phyloP scores from a whole-genome alignment of 208 protist species.

The Crithidia acanthocephali region DNA sequence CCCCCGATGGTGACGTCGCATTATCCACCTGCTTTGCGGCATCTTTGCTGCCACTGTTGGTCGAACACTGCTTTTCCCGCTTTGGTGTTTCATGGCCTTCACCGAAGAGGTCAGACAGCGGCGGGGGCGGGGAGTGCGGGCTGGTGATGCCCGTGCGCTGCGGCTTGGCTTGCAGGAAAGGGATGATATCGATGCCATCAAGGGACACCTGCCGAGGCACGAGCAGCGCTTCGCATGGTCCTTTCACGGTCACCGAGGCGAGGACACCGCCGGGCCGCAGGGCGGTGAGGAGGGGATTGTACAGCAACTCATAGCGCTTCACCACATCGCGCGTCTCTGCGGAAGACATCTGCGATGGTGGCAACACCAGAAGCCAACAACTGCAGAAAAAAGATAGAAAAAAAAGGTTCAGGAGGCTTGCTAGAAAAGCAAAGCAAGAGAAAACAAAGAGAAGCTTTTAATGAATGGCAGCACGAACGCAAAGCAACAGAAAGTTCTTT shows the following conservation, averaged over 20 bases:
- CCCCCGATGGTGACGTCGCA: neutral
- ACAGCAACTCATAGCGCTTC: constrained; percentile 37
- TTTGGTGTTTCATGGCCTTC: constrained; percentile 2
- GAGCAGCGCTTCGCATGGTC: constrained; percentile 57
- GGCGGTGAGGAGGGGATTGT: constrained; percentile 56
- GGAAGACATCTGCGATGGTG: constrained; percentile 21
- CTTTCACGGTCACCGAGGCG: constrained; percentile 17
- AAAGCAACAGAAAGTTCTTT: constrained; percentile 19
- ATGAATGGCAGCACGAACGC: neutral
- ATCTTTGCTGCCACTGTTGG: neutral
- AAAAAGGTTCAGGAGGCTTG: constrained; percentile 11
- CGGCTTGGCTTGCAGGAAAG: constrained; percentile 32
- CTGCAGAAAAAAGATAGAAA: constrained; percentile 3
- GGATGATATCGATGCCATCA: constrained; percentile 26
- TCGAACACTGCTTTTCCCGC: neutral
- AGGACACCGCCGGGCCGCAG: constrained; percentile 58
- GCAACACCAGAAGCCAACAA: neutral
- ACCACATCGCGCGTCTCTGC: constrained; percentile 29
- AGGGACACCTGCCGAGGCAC: constrained; percentile 56
- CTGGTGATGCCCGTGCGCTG: neutral
- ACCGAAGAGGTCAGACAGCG: constrained; percentile 15
- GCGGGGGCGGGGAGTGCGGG: neutral
- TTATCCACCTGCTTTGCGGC: neutral
- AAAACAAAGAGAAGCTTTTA: neutral
- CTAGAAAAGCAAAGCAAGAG: no score